Conservation (phyloP, 2,329 filamentous ascomycete species). For the Monosporascus ibericus region DNA sequence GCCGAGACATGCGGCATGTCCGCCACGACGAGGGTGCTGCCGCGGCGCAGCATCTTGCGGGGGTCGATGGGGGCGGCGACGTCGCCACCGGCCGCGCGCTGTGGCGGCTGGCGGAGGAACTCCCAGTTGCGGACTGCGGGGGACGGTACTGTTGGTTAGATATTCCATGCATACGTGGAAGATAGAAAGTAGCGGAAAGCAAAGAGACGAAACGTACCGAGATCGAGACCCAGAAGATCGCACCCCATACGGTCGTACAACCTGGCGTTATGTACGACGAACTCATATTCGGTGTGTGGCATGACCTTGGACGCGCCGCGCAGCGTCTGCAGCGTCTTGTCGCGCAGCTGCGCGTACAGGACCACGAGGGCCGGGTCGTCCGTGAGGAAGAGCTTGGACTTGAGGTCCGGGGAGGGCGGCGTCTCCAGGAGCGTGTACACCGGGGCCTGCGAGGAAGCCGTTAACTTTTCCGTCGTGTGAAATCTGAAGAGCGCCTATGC, state of each 20-base stretch:
- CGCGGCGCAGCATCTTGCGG: conserved; percentile 60
- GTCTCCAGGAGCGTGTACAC: conserved; percentile 68
- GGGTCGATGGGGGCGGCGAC: conserved; percentile 50
- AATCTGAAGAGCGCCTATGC: too few relatives aligned
- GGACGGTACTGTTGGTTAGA: not conserved
- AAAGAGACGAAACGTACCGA: conserved; percentile 50
- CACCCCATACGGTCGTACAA: conserved; percentile 91
- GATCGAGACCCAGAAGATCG: conserved; percentile 78
- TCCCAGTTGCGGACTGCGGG: conserved; percentile 69
- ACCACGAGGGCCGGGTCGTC: conserved; percentile 88
- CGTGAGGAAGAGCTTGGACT: conserved; percentile 73
- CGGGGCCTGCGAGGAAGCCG: conserved; percentile 53
- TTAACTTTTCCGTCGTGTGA: not conserved
- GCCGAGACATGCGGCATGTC: conserved; percentile 47
- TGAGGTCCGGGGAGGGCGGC: conserved; percentile 61
- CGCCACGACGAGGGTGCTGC: conserved; percentile 74
- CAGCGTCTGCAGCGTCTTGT: conserved; percentile 74
- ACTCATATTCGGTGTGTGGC: conserved; percentile 77
- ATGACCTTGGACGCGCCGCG: conserved; percentile 78
- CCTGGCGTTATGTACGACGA: conserved; percentile 78
- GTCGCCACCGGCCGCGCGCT: conserved; percentile 32
- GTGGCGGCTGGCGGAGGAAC: conserved; percentile 51
- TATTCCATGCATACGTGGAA: not conserved
- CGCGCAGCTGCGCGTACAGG: conserved; percentile 79
- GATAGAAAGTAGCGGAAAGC: conserved; percentile 8